Percentiles rank a stretch among this genome's conserved stretches.
Evolutionary conservation across 306 rosid species (phyloP).

Genomic region (Medicago arabica): DNA sequence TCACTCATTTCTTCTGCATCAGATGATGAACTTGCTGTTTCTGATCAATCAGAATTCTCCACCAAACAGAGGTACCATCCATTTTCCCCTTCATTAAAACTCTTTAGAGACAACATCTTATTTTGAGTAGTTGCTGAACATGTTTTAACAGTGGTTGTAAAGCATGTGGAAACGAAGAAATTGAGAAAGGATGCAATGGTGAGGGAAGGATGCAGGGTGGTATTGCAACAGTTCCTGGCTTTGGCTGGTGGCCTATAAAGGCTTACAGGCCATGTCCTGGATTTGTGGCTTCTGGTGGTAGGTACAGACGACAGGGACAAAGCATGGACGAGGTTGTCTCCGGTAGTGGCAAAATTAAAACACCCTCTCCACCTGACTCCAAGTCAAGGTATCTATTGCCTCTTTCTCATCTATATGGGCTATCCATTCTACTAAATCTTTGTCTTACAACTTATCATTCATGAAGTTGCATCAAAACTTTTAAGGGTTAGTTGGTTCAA

Average conservation of each 20-base stretch:
- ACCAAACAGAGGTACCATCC: constrained; percentile 50
- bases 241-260: constrained; percentile 99
- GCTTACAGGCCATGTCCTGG: constrained; percentile 97
- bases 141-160: constrained; percentile 67
- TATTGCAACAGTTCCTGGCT: constrained; percentile 90
- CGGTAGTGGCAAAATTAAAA: constrained; percentile 53
- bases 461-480: background rate
- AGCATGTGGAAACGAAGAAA: constrained; percentile 82
- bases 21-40: constrained; percentile 49
- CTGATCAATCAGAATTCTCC: constrained; percentile 43
- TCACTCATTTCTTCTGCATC: constrained; percentile 54
- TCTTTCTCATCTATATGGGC: constrained; percentile 14
- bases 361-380: constrained; percentile 25
- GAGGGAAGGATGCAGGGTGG: constrained; percentile 98
- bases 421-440: background rate
- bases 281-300: constrained; percentile 82
- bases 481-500: background rate
- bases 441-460: background rate
- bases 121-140: constrained; percentile 19
- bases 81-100: background rate
- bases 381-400: constrained; percentile 47
- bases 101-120: background rate
- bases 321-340: constrained; percentile 94
- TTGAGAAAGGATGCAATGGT: constrained; percentile 91
- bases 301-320: constrained; percentile 84